Evolutionary conservation across 139 green algal species (phyloP).

Genomic region (Chlorella sp.): DNA sequence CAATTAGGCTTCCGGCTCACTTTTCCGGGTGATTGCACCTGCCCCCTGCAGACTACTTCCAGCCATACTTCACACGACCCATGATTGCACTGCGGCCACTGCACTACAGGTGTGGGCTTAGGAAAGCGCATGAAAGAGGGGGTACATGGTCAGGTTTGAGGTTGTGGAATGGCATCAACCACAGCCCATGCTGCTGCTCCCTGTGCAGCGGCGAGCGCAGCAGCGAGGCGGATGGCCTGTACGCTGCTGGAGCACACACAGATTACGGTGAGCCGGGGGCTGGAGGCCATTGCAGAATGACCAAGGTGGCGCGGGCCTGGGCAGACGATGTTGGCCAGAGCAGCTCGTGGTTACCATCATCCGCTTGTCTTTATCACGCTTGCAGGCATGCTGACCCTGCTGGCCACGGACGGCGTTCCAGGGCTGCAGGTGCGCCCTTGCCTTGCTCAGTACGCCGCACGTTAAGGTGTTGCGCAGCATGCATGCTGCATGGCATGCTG

Average conservation of each 20-base stretch:
- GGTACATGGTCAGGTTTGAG: no score
- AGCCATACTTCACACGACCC: constrained; percentile 74
- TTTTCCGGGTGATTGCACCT: no score
- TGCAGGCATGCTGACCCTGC: constrained; percentile 90
- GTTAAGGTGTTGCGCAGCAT: no score
- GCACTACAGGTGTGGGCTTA: constrained; percentile 71
- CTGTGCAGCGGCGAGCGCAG: background rate
- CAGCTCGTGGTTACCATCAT: background rate
- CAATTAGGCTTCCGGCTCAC: no score
- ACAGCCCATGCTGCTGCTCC: background rate
- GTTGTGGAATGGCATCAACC: no score
- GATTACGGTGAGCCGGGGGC: constrained; percentile 79
- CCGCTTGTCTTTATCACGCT: background rate
- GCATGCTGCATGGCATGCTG: no score
- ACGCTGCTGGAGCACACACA: constrained; percentile 81
- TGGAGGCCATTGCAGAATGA: background rate
- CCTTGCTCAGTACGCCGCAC: no score
- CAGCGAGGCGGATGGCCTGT: constrained; percentile 24
- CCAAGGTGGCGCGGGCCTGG: no score
- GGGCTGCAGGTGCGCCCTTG: constrained; percentile 62
- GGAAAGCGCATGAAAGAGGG: no score
- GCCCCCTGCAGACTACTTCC: constrained; percentile 68
- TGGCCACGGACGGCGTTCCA: constrained; percentile 80
- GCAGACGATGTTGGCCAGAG: background rate
- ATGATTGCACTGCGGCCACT: constrained; percentile 88